Conservation (phyloP, 2,329 filamentous ascomycete genomes). For the Penicillium sp. region DNA sequence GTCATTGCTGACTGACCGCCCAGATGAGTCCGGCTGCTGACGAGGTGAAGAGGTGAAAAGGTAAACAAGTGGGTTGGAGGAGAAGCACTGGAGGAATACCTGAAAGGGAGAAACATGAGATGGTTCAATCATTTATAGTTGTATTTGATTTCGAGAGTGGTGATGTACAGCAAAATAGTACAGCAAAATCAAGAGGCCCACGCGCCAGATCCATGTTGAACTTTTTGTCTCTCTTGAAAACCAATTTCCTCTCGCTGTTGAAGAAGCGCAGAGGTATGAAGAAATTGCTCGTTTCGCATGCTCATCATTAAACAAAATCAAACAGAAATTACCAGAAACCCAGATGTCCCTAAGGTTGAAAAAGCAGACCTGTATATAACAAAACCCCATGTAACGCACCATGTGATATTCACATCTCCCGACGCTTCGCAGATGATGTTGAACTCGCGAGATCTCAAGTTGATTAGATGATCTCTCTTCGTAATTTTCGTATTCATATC, state of each 20-base stretch:
- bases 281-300: constrained; percentile 29
- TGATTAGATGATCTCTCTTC: constrained; percentile 22
- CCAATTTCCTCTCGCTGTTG: constrained; percentile 27
- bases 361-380: constrained; percentile 45
- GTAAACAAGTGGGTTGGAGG: not conserved
- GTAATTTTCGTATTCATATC: constrained; percentile 25
- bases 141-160: constrained; percentile 9
- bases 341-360: constrained; percentile 46
- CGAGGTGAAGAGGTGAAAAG: too few species aligned
- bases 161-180: constrained; percentile 20
- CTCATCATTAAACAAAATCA: constrained; percentile 30
- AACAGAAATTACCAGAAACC: constrained; percentile 35
- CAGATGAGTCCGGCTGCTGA: not conserved
- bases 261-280: constrained; percentile 27
- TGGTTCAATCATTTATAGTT: constrained; percentile 1
- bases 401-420: constrained; percentile 28
- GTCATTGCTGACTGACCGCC: not conserved
- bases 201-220: constrained; percentile 29
- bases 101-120: not conserved
- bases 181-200: constrained; percentile 22
- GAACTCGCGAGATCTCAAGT: constrained; percentile 35
- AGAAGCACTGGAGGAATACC: not conserved
- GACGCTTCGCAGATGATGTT: constrained; percentile 43
- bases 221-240: constrained; percentile 28
- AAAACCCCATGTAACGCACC: constrained; percentile 39